These are phyloP conservation scores for Hanseniaspora hatyaiensis DNA, from an alignment of 805 yeast genomes.

Conservation along the genomic window DNA sequence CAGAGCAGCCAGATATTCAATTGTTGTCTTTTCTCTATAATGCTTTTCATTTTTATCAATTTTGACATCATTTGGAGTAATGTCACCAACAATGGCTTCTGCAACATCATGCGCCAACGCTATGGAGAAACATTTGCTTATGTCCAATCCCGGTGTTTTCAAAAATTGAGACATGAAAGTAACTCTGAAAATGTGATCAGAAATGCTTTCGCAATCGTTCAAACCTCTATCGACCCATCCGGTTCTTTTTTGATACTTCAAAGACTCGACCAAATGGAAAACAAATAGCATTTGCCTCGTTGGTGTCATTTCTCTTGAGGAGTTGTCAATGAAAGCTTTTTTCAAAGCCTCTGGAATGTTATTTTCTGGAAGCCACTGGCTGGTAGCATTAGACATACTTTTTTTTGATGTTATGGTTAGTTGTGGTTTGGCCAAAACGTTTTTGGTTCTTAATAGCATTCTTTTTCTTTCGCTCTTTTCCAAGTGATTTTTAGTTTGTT, in stretches of 20 bases:
- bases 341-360: constrained; percentile 34
- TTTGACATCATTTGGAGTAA: constrained; percentile 61
- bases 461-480: too few relatives aligned
- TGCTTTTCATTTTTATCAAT: constrained; percentile 73
- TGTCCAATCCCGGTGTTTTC: constrained; percentile 40
- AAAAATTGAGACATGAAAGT: constrained; percentile 65
- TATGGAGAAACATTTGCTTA: constrained; percentile 65
- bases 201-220: constrained; percentile 45
- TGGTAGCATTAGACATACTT: constrained; percentile 6
- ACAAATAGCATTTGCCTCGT: constrained; percentile 45
- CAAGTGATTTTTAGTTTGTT: too few relatives aligned
- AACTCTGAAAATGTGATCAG: constrained; percentile 97
- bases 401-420: not conserved
- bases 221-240: constrained; percentile 76
- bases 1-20: constrained; percentile 49
- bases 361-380: constrained; percentile 37
- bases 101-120: constrained; percentile 91
- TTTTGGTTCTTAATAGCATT: not conserved
- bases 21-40: constrained; percentile 63
- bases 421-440: not conserved
- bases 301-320: constrained; percentile 22
- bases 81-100: constrained; percentile 87
- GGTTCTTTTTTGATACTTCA: constrained; percentile 75
- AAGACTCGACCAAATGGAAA: constrained; percentile 52
- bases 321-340: constrained; percentile 15